These are phyloP conservation scores for Ophiocordyceps unilateralis DNA, from an alignment of 2,329 filamentous ascomycete species.

Conservation along the genomic window DNA sequence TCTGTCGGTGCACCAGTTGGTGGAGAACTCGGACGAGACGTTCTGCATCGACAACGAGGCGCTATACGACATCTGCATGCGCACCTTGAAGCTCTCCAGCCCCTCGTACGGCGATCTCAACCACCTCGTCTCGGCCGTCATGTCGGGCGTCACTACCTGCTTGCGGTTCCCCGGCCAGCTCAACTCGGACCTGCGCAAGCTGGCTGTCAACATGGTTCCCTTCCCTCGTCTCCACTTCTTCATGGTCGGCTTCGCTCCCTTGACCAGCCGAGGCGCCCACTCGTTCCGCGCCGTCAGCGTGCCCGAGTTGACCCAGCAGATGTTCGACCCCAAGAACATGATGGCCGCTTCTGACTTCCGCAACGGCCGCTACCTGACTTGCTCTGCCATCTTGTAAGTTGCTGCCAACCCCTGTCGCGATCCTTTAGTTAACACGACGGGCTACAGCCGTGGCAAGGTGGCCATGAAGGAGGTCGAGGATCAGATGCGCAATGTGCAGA, in stretches of 20 bases:
- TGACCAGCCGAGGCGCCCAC: constrained; percentile 72
- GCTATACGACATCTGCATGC: constrained; percentile 99
- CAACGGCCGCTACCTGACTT: constrained; percentile 98
- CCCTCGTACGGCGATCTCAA: constrained; percentile 98
- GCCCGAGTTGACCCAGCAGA: constrained; percentile 97
- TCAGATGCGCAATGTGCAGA: constrained; percentile 99
- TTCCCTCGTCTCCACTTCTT: constrained; percentile 99
- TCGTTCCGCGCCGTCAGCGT: constrained; percentile 97
- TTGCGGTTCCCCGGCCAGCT: constrained; percentile 98
- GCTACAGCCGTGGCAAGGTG: constrained; percentile 76
- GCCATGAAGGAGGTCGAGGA: constrained; percentile 99
- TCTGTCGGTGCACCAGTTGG: constrained; percentile 94
- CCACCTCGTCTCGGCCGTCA: constrained; percentile 98
- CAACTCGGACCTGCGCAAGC: constrained; percentile 98
- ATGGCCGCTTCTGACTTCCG: constrained; percentile 99
- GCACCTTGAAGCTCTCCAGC: constrained; percentile 95
- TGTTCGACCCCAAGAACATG: constrained; percentile 99
- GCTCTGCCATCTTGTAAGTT: constrained; percentile 89
- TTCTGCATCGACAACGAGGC: constrained; percentile 99
- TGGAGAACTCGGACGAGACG: constrained; percentile 99
- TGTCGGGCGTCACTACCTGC: constrained; percentile 98
- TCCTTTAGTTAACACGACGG: constrained; percentile 3
- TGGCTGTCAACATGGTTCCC: constrained; percentile 99
- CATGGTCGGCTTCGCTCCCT: constrained; percentile 99
- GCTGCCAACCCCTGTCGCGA: not conserved